Base-by-base conservation (phyloP, 441 rosid species). In the Capsella rubella region DNA sequence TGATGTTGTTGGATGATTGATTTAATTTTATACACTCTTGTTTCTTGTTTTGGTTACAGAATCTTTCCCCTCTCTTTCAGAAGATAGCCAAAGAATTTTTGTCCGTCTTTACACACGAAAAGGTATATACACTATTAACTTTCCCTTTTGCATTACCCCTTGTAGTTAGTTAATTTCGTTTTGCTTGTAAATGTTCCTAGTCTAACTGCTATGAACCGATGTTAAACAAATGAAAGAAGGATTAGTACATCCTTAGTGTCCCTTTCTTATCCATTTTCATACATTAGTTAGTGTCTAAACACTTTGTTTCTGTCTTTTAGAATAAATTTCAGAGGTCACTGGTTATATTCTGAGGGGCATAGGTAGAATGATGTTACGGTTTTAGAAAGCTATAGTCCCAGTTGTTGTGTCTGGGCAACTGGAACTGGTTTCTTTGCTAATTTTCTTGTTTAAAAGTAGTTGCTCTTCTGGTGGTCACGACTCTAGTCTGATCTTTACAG, bases 11-110 rank as follows among this genome's bases (percentile, higher is more conserved):
- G 58, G 53, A 46, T 67, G 51, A 27, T 12, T 73, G 65, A 69
- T 54, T 8, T 6, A 67, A 39, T 43, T 34, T 42, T 65, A n/a
- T n/a, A 0, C 43, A 21, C 54, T 46, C 3, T 28, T 46, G 12
- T 45, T 70, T 65, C 43, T 67, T 62, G 73, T 76, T 18, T 78
- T 64, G 78, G 25, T 79, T 55, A 63, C 93, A 95, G 99, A 87
- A 72, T 89, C 92, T 65, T 90, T 90, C 75, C 54, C 73, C 35
- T 67, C 85, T 34, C 90, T 92, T 45, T 78, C 93, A 46, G 83
- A 83, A 72, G 95, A 82, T 76, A 82, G 97, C 80, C 97, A 90
- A 73, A 86, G 94, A 83, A 90, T 95, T 74, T 95, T 95, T 73
- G 77, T 95, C 65, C 91, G 97, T 78, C 95, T 95, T 74, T 90